Evolutionary conservation across 1,284 basidiomycete species (phyloP).

Genomic region (Abortiporus biennis): DNA sequence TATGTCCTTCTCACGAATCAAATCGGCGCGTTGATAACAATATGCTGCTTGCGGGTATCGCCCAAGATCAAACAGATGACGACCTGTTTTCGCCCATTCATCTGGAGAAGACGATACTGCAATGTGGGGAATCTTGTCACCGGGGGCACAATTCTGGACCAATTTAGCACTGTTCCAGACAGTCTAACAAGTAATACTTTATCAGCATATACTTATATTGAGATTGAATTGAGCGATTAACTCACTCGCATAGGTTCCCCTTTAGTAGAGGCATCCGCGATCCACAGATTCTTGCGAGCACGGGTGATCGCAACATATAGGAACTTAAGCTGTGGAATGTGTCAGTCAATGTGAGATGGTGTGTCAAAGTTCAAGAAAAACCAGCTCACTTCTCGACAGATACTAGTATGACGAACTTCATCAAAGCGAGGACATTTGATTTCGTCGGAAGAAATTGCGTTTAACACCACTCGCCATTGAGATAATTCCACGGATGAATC

Average conservation of each 20-base stretch:
- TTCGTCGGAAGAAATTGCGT: slow-evolving; percentile 26
- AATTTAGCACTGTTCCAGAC: slow-evolving; percentile 41
- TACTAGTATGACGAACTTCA: slow-evolving; percentile 42
- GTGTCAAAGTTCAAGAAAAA: not conserved
- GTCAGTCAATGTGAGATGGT: too few species aligned
- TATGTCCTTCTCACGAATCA: slow-evolving; percentile 38
- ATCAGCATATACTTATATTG: not conserved
- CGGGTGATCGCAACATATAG: slow-evolving; percentile 69
- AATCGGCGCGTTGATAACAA: slow-evolving; percentile 51
- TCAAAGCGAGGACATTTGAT: slow-evolving; percentile 38
- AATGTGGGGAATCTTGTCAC: slow-evolving; percentile 38
- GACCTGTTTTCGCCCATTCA: slow-evolving; percentile 52
- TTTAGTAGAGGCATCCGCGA: slow-evolving; percentile 53
- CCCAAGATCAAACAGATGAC: slow-evolving; percentile 45
- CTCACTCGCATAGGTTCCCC: slow-evolving; percentile 53
- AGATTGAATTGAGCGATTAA: not conserved
- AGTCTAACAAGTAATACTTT: slow-evolving; percentile 25
- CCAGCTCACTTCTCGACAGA: slow-evolving; percentile 50
- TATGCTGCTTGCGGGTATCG: slow-evolving; percentile 55
- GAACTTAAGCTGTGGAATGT: slow-evolving; percentile 46
- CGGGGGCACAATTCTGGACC: slow-evolving; percentile 37
- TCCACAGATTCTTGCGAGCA: slow-evolving; percentile 63
- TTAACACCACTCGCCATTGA: slow-evolving; percentile 58
- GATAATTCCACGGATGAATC: slow-evolving; percentile 46
- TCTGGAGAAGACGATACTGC: slow-evolving; percentile 39